These are phyloP conservation scores for Tylopilus orsonianus DNA, from an alignment of 1,284 basidiomycete species.

Conservation along the genomic window DNA sequence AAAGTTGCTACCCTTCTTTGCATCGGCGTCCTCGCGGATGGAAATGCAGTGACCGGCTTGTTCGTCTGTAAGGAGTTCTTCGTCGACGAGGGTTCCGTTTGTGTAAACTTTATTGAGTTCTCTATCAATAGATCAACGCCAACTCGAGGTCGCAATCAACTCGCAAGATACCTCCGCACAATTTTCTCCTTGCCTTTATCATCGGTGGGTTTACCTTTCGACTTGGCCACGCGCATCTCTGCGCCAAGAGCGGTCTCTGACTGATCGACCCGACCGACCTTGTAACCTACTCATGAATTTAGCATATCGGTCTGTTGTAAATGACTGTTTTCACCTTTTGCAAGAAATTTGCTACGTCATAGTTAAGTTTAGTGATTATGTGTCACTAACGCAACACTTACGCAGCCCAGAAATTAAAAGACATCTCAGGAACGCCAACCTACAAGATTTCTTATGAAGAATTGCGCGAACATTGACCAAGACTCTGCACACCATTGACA, in stretches of 20 bases:
- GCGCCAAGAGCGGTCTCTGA: slow-evolving; percentile 89
- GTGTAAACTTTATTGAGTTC: slow-evolving; percentile 97
- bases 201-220: slow-evolving; percentile 57
- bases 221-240: slow-evolving; percentile 76
- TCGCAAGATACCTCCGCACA: slow-evolving; percentile 60
- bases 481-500: slow-evolving; percentile 81
- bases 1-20: slow-evolving; percentile 59
- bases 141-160: neutral
- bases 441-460: slow-evolving; percentile 30
- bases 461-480: neutral
- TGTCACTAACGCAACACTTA: slow-evolving; percentile 40
- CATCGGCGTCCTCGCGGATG: slow-evolving; percentile 67
- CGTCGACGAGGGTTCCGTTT: slow-evolving; percentile 94
- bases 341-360: slow-evolving; percentile 67
- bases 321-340: slow-evolving; percentile 53
- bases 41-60: slow-evolving; percentile 95
- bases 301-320: neutral
- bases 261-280: slow-evolving; percentile 97
- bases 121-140: slow-evolving; percentile 39
- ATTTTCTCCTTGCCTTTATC: slow-evolving; percentile 72
- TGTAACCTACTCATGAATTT: slow-evolving; percentile 67
- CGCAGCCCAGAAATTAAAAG: slow-evolving; percentile 92
- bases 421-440: slow-evolving; percentile 95
- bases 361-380: slow-evolving; percentile 6
- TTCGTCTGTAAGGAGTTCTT: slow-evolving; percentile 86